Base-by-base conservation (phyloP, 805 yeast genomes). In the Millerozyma miso region DNA sequence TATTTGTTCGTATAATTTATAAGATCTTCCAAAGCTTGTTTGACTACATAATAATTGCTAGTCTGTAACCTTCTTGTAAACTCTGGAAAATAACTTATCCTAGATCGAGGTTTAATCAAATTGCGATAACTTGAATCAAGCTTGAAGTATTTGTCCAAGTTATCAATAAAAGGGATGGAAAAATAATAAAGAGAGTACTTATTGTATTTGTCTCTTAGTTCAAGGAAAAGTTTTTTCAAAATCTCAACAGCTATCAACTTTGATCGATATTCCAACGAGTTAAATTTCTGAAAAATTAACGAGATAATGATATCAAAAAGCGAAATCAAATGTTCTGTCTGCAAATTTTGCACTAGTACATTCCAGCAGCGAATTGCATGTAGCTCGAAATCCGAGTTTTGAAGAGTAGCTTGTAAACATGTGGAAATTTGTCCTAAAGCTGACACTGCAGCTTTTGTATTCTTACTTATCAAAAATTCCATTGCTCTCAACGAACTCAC, bases 371-470 rank as follows among this genome's bases (percentile, higher is more conserved):
- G 67, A 34, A 93, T 64, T 0, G 91, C 79, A 33, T 76, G 74
- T 13, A 66, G 65, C 45, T 83, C 83, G 12, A 89, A 71, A 18
- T 79, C 80, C 0, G 73, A 64, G 15, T 74, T 76, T 33, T 83
- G 89, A 17, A 90, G 62, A 0, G 91, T 83, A 1, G 89, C 81
- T 56, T 88, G 96, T 10, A 91, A 65, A 52, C 95, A 85, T 1
- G 95, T 85, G 45, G 88, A 83, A 3, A 91, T 78, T 57, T 90
- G 98, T 0, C 96, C 95, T 31, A 85, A 62, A 0, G 88, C 87
- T 32, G 69, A 59, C 2, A 69, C 54, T 0, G 67, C 65, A 1
- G 85, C 77, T 3, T 79, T 75, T 23, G 85, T 76, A 13, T 81
- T 70, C 19, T 72, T 66, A 35, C 73, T 69, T 4, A 86, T 78